Evolutionary conservation across 345 rosid genomes (phyloP), one percentile per base, ranked within the genome.

Genomic region (Angophora floribunda): DNA sequence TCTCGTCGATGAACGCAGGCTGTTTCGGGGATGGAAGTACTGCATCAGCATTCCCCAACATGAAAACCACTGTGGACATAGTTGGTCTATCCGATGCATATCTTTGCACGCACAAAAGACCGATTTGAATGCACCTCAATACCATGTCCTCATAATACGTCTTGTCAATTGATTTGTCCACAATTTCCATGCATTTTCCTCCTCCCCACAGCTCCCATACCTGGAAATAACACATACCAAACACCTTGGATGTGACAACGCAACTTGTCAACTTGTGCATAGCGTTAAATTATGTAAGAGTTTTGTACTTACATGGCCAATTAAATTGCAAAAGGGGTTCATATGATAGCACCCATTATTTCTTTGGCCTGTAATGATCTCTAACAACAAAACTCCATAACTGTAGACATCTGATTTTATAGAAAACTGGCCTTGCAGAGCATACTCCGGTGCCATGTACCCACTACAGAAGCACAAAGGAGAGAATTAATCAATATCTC

Each of bases 21-120:
- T 86, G 52, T 36, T 52, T 86, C 0, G 88, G 90, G 6, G 75
- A 50, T 86, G 90, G 85, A 86, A 90, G 75, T 7, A 49, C 9
- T 8, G 84, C n/a, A 47, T 52, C 85, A 16, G 87, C 89, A 32
- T 65, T 89, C 53, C 89, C 85, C 51, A 90, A 86, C 91, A 86
- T 88, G 41, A 79, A 79, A 41, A 87, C 16, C 7, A 51, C 86
- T 12, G 86, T 7, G 2, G 65, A 85, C 88, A 90, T 86, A 16
- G 49, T 79, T 86, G 91, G 88, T 32, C 89, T 88, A 24, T 79
- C 87, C 4, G 8, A 88, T 85, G n/a, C 89, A 86, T 51, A 90
- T 63, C 36, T 28, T 63, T 63, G 36, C 70, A 6, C 70, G 16
- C 70, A n/a, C 70, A 63, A 28, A 63, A 88, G 26, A 86, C 89